A percentile compares a stretch with the other conserved stretches of the same genome.
phyloP scores from a whole-genome alignment of 2,329 filamentous ascomycete genomes.

The Curvularia hawaiiensis region DNA sequence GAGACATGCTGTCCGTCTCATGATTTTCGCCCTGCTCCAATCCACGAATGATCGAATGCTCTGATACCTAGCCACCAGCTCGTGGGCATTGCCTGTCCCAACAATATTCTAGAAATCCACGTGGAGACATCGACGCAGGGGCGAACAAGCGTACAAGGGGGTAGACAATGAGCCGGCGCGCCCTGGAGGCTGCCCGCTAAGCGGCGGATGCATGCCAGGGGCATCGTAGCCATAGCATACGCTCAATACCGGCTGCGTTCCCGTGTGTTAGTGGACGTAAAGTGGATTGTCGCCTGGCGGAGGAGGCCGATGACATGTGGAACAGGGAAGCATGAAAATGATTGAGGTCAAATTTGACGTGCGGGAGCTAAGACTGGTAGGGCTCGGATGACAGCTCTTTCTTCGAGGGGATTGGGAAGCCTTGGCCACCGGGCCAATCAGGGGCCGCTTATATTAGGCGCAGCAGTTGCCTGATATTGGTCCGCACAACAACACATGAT shows the following conservation, averaged over 20 bases:
- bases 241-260: neutral
- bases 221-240: neutral
- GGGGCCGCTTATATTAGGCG: slow-evolving; percentile 1
- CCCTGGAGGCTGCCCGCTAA: slow-evolving; percentile 1
- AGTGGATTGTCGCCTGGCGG: neutral
- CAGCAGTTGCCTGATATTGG: slow-evolving; percentile 18
- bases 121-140: neutral
- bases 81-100: neutral
- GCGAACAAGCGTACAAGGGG: neutral
- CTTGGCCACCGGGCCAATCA: slow-evolving; percentile 14
- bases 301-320: slow-evolving; percentile 3
- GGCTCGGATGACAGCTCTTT: slow-evolving; percentile 3
- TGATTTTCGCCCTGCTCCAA: neutral
- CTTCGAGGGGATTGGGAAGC: slow-evolving; percentile 8
- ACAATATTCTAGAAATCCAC: neutral
- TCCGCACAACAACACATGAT: slow-evolving; percentile 16
- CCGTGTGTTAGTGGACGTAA: neutral
- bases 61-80: neutral
- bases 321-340: neutral
- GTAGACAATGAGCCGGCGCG: neutral
- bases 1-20: neutral
- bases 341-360: slow-evolving; percentile 6
- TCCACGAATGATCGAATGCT: neutral
- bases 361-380: slow-evolving; percentile 14
- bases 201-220: neutral